These are phyloP conservation scores for Xerocomus minutiporus DNA, from an alignment of 1,284 basidiomycete species.

Conservation along the genomic window DNA sequence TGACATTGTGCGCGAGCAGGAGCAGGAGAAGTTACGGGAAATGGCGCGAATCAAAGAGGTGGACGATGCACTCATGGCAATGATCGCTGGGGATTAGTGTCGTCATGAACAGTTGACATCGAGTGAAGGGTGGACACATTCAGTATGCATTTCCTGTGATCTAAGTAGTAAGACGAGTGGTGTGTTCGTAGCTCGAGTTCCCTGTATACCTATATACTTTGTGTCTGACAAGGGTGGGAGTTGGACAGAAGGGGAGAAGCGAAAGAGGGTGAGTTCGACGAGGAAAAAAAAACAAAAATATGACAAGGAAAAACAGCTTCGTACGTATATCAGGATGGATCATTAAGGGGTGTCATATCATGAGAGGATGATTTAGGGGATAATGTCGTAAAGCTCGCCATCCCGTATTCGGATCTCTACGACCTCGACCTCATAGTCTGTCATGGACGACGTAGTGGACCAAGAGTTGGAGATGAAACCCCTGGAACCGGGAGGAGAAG, in stretches of 20 bases:
- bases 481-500: constrained; percentile 65
- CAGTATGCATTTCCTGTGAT: constrained; percentile 20
- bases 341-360: too few species aligned
- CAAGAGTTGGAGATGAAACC: constrained; percentile 65
- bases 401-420: constrained; percentile 79
- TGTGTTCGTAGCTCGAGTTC: constrained; percentile 4
- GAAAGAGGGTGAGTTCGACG: constrained; percentile 12
- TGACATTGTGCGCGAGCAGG: constrained; percentile 60
- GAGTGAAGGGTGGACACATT: neutral
- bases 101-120: neutral
- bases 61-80: constrained; percentile 56
- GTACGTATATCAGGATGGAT: neutral
- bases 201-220: constrained; percentile 5
- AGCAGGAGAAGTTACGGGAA: constrained; percentile 35
- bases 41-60: constrained; percentile 54
- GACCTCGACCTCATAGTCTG: constrained; percentile 75
- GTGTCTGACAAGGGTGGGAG: neutral
- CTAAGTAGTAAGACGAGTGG: constrained; percentile 10
- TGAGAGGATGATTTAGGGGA: constrained; percentile 45
- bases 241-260: neutral
- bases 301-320: neutral
- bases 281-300: constrained; percentile 1
- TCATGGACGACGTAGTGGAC: constrained; percentile 58
- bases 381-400: constrained; percentile 69
- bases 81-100: constrained; percentile 31